phyloP scores from a whole-genome alignment of 2,329 filamentous ascomycete species.

The Pyricularia pennisetigena region DNA sequence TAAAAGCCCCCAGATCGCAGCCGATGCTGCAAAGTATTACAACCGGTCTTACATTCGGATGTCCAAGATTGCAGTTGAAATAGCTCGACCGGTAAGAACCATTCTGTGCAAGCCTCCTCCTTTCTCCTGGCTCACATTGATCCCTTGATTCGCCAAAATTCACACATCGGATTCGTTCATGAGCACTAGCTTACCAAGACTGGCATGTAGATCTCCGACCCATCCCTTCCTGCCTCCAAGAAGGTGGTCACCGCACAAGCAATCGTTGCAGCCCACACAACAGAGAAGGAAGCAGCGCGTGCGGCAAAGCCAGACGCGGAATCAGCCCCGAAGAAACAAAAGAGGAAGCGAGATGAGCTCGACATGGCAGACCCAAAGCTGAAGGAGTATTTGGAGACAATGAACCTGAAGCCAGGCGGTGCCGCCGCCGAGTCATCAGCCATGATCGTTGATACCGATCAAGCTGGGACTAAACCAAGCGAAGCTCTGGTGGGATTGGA shows the following conservation, averaged over 20 bases:
- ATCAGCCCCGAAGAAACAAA: slow-evolving; percentile 31
- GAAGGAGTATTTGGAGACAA: slow-evolving; percentile 76
- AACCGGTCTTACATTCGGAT: slow-evolving; percentile 92
- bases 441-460: background rate
- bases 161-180: slow-evolving; percentile 7
- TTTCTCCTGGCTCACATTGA: background rate
- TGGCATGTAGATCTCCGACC: slow-evolving; percentile 28
- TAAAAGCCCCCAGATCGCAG: slow-evolving; percentile 70
- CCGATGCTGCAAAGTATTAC: slow-evolving; percentile 84
- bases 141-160: background rate
- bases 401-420: slow-evolving; percentile 42
- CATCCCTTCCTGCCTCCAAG: slow-evolving; percentile 19
- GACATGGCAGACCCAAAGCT: slow-evolving; percentile 67
- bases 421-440: background rate
- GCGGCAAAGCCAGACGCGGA: slow-evolving; percentile 10
- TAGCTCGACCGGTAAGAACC: slow-evolving; percentile 63
- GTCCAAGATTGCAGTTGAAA: slow-evolving; percentile 85
- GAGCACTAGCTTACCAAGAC: slow-evolving; percentile 12
- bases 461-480: slow-evolving; percentile 3
- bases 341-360: slow-evolving; percentile 55
- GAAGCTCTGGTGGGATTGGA: slow-evolving; percentile 21
- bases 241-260: slow-evolving; percentile 1
- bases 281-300: slow-evolving; percentile 10
- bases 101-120: background rate
- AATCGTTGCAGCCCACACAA: background rate